Evolutionary conservation across 768 basidiomycete genomes (phyloP).

Genomic region (Suillus cothurnatus): DNA sequence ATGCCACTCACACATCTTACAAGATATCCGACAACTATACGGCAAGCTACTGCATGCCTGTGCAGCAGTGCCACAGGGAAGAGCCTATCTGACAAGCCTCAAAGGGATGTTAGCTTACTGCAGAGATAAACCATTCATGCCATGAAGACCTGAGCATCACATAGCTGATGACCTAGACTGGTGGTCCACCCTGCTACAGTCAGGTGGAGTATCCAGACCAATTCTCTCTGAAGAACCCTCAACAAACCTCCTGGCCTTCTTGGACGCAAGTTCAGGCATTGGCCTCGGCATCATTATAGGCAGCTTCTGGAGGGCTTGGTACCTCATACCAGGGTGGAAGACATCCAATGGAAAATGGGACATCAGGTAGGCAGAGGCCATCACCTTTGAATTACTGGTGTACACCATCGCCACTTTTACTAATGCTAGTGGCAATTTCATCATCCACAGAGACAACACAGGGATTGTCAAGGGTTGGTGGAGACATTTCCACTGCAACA

Average conservation of each 20-base stretch:
- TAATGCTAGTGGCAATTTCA: background rate
- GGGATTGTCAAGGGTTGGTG: slow-evolving; percentile 35
- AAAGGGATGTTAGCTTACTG: too few species aligned
- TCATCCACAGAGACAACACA: slow-evolving; percentile 12
- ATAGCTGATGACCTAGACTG: too few species aligned
- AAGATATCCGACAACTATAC: too few species aligned
- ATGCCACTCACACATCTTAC: too few species aligned
- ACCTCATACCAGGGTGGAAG: slow-evolving; percentile 19
- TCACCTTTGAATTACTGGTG: slow-evolving; percentile 13
- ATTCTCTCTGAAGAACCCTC: too few species aligned
- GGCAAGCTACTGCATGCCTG: too few species aligned
- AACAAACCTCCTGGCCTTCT: slow-evolving; percentile 10
- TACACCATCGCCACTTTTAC: slow-evolving; percentile 1
- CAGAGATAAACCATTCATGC: too few species aligned
- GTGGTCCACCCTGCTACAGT: too few species aligned
- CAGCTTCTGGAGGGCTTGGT: slow-evolving; percentile 26
- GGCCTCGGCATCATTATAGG: slow-evolving; percentile 23
- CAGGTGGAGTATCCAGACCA: too few species aligned
- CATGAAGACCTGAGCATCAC: too few species aligned
- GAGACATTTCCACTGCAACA: slow-evolving; percentile 34
- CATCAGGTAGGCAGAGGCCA: slow-evolving; percentile 20
- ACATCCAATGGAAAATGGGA: background rate
- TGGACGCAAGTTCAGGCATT: slow-evolving; percentile 20
- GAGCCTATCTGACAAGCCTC: too few species aligned
- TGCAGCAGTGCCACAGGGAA: too few species aligned